Base-by-base conservation (phyloP, 1,139 yeast species). In the Pichia sp. region DNA sequence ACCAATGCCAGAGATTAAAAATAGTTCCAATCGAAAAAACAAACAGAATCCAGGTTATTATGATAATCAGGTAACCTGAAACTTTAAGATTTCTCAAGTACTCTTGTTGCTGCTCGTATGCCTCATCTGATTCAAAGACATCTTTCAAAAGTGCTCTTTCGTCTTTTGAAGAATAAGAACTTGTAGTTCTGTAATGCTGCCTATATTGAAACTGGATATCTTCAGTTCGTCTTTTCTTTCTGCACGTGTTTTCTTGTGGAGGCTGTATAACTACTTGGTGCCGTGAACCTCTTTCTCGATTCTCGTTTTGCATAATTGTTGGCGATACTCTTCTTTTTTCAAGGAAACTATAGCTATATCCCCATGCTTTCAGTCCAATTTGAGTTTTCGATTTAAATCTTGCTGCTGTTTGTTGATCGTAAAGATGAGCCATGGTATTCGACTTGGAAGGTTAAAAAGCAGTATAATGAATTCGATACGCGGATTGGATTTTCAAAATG, bases 1-100 rank as follows among this genome's bases (percentile, higher is more conserved):
- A 69, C 67, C 70, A 75, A 40, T 64, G 63, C 84, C 84, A 80
- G 13, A 76, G 51, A 54, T 70, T 67, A 59, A 79, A 75, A 23
- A 78, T 62, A 11, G 78, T 67, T 53, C 78, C 80, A 15, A 76
- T 60, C 1, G 82, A 70, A 2, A 76, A 61, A 8, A 73, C 53
- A 59, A 78, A 79, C 16, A 76, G 57, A 0, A 72, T 10, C 80
- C 81, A 77, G 3, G 77, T 72, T 4, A 65, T 62, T 0, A 65
- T 55, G 1, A 80, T 56, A 4, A 80, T 63, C 6, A 67, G 52
- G 53, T 74, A 73, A 0, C 83, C 84, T 51, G 72, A 72, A 7
- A 65, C 42, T 40, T 55, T 54, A 36, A 64, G 49, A n/a, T 56
- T 54, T 4, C 49, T 47, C 16, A 54, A 23, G 34, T 57, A 56